These are phyloP conservation scores for Teratosphaeria gauchensis DNA, from an alignment of 2,329 filamentous ascomycete genomes.

Conservation along the genomic window DNA sequence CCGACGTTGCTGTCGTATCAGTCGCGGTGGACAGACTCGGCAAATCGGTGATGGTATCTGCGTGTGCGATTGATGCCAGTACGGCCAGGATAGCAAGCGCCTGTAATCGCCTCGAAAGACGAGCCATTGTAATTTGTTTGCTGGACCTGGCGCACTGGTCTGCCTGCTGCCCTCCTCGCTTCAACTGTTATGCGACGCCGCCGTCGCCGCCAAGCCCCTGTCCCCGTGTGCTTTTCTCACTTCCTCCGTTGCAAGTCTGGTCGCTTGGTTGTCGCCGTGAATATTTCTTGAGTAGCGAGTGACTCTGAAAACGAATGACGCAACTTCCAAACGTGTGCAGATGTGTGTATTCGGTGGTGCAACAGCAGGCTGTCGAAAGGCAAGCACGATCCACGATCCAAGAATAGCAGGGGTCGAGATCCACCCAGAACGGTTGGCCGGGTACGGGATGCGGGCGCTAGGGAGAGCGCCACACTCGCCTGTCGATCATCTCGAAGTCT, in stretches of 20 bases:
- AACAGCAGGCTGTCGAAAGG: not conserved
- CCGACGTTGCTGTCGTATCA: constrained; percentile 9
- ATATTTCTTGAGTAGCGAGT: not conserved
- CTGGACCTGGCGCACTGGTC: not conserved
- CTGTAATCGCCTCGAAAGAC: constrained; percentile 6
- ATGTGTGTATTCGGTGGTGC: not conserved
- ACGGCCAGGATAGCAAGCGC: constrained; percentile 16
- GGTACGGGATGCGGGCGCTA: not conserved
- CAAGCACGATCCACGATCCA: not conserved
- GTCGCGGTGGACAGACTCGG: constrained; percentile 20
- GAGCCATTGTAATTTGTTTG: constrained; percentile 3
- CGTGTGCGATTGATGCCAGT: constrained; percentile 13
- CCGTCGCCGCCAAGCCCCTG: not conserved
- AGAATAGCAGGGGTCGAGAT: not conserved
- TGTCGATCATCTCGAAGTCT: constrained; percentile 1
- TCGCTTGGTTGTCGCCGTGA: not conserved
- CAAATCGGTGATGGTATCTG: constrained; percentile 13
- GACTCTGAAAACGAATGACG: not conserved
- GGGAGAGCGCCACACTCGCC: not conserved
- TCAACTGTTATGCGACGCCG: not conserved
- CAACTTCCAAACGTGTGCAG: not conserved
- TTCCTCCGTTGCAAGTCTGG: not conserved
- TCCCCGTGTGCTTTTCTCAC: not conserved
- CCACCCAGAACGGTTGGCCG: not conserved
- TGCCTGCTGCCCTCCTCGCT: not conserved